Conservation (phyloP, 2,329 filamentous ascomycete species). For the Claviceps pazoutovae region DNA sequence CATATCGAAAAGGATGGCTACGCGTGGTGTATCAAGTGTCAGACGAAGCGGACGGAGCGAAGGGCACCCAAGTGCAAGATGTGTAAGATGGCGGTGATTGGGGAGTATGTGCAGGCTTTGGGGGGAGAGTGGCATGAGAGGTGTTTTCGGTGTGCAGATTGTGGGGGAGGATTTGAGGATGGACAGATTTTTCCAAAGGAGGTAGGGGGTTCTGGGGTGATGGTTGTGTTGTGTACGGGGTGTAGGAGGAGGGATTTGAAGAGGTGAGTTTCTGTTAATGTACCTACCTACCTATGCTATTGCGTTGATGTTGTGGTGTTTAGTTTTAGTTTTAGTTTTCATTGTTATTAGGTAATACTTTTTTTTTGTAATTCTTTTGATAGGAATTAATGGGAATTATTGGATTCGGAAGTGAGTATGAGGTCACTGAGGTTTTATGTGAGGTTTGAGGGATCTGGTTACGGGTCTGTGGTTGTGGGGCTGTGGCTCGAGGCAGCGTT, state of each 20-base stretch:
- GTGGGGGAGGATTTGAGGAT: slow-evolving; percentile 46
- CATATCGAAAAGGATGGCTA: slow-evolving; percentile 93
- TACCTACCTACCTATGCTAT: too few relatives aligned
- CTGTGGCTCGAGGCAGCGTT: too few relatives aligned
- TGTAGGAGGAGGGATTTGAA: slow-evolving; percentile 50
- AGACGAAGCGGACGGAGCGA: slow-evolving; percentile 81
- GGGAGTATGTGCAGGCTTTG: slow-evolving; percentile 78
- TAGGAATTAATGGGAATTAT: too few relatives aligned
- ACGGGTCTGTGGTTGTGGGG: too few relatives aligned
- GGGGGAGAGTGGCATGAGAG: slow-evolving; percentile 86
- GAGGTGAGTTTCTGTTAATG: slow-evolving; percentile 16
- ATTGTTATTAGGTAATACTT: too few relatives aligned
- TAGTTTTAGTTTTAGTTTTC: too few relatives aligned
- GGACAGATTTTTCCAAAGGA: slow-evolving; percentile 51
- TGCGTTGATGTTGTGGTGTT: too few relatives aligned
- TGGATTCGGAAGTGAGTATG: too few relatives aligned
- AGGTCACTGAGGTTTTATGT: too few relatives aligned
- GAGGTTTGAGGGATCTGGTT: too few relatives aligned
- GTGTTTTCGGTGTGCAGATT: slow-evolving; percentile 71
- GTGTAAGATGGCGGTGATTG: slow-evolving; percentile 73
- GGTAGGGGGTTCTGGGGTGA: slow-evolving; percentile 22
- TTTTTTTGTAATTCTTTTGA: too few relatives aligned
- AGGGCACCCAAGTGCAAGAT: slow-evolving; percentile 78
- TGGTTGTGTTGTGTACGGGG: slow-evolving; percentile 44
- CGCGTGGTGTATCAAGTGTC: slow-evolving; percentile 89